Evolutionary conservation across 768 basidiomycete genomes (phyloP), one percentile per base, ranked within the genome.

Genomic region (Tylopilus plumbeoviolaceoides): DNA sequence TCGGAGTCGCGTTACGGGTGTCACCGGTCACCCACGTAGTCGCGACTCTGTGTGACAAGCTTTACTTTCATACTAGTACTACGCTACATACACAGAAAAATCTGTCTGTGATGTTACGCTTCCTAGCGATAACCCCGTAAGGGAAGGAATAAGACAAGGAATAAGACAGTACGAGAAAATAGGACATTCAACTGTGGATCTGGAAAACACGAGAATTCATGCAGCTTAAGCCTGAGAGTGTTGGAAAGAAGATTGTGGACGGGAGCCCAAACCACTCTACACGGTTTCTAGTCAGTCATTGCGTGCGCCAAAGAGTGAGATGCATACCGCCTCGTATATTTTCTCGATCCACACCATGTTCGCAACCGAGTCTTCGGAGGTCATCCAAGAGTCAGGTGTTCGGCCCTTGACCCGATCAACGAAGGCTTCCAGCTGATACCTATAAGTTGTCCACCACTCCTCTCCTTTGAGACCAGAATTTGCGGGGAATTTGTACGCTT

Each of bases 371-470:
- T 84, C 80, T 50, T 85, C 78, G 14, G 65, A 67, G 7, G 70
- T 63, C 35, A 84, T 57, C 84, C 85, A 87, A 14, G 74, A 75
- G 51, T 77, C 72, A 2, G 82, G 79, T 20, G 67, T 63, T 31
- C 78, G 71, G 17, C 82, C 82, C 52, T 72, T 72, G 42, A 87
- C 55, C 62, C 73, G 76, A 60, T 87, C 79, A 8, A 86, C 78
- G 51, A 85, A 85, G 7, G 79, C 80, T 67, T 86, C 83, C 35
- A 85, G 67, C 65, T 85, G 83, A 54, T 78, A 82, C 23, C 70
- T 64, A 51, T 72, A 70, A 21, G 82, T 78, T 35, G 78, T 70
- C 83, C 83, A 87, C 77, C 79, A 82, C 9, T 71, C 70, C 63
- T 83, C 76, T 20, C 82, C 82, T 50, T 77, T 72, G 35, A 38